Conservation (phyloP, 169 alveolate genomes). For the Nephromyces sp. region DNA sequence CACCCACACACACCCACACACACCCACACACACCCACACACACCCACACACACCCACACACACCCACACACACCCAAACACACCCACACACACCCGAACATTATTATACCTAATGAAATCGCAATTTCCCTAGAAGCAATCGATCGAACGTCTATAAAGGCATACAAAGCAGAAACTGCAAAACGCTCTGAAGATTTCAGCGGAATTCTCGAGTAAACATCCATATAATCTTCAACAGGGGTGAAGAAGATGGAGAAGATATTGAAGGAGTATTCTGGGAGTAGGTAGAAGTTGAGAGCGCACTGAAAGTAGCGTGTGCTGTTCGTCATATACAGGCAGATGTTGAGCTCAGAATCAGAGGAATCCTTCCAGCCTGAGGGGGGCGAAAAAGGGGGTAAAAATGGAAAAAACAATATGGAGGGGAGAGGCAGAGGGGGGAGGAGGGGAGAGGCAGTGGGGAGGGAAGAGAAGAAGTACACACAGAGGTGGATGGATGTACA, state of each 20-base stretch:
- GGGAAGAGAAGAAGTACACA: too few species aligned
- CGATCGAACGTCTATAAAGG: conserved; percentile 9
- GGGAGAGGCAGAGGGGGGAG: too few species aligned
- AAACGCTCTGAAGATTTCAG: background rate
- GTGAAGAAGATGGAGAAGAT: background rate
- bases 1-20: too few species aligned
- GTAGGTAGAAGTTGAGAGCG: conserved; percentile 4
- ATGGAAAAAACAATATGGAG: too few species aligned
- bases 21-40: too few species aligned
- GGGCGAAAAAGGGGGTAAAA: too few species aligned
- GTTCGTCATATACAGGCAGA: conserved; percentile 8
- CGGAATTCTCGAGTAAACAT: conserved; percentile 5
- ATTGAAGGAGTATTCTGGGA: conserved; percentile 4
- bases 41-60: too few species aligned
- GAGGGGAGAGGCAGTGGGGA: too few species aligned
- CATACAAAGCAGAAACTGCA: conserved; percentile 15
- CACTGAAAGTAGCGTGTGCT: conserved; percentile 18
- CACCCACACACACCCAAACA: too few species aligned
- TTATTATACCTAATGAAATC: conserved; percentile 1
- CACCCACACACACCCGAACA: too few species aligned
- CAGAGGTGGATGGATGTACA: too few species aligned
- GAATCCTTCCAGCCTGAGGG: background rate
- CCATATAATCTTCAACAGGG: conserved; percentile 27
- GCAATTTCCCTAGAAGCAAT: background rate
- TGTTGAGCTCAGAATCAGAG: background rate